Base-by-base conservation (phyloP, 768 basidiomycete genomes). In the Cystofilobasidium bisporidii region DNA sequence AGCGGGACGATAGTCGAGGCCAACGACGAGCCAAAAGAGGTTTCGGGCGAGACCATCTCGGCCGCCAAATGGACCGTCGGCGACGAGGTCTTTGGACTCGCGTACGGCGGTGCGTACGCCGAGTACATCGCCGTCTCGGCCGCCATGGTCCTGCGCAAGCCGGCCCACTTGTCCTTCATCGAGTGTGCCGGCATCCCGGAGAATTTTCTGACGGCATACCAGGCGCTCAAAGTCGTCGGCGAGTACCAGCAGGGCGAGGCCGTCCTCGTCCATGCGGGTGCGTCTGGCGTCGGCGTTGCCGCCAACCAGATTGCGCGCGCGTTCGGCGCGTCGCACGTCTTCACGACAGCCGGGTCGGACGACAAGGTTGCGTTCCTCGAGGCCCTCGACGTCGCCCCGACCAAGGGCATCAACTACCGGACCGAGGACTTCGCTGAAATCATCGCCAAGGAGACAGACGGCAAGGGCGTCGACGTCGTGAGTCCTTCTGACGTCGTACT, bases 121-220 rank as follows among this genome's bases (percentile, higher is more conserved):
- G 88, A 93, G 75, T 93, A 85, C 75, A 84, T 97, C 70, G 82
- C 80, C 32, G 83, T 85, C 48, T 79, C 82, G 11, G 80, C 85
- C 68, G 83, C 82, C 2, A 83, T 88, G 78, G 75, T 94, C 66
- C 78, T 91, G 67, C 79, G 74, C 69, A 96, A 97, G 76, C 90
- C 91, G 10, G 74, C 76, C 32, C 77, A 85, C 74, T 79, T 98
- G 69, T 83, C 85, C 36, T 94, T 88, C 88, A 81, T 79, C 0
- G 85, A 96, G 73, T 91, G 90, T 12, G 91, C 92, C 18, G 86
- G 85, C 71, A 84, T 96, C 47, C 89, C 89, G 0, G 93, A 98
- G 78, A 85, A 83, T 69, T 93, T 87, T 78, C 78, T 96, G 65
- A 96, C 93, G 64, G 85, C 85, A 5, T 85, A 80, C 74, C 85